Percentiles rank a stretch among this genome's conserved stretches.
Conservation (phyloP, 2,329 filamentous ascomycete genomes). For the Dactylellina parvicollis region DNA sequence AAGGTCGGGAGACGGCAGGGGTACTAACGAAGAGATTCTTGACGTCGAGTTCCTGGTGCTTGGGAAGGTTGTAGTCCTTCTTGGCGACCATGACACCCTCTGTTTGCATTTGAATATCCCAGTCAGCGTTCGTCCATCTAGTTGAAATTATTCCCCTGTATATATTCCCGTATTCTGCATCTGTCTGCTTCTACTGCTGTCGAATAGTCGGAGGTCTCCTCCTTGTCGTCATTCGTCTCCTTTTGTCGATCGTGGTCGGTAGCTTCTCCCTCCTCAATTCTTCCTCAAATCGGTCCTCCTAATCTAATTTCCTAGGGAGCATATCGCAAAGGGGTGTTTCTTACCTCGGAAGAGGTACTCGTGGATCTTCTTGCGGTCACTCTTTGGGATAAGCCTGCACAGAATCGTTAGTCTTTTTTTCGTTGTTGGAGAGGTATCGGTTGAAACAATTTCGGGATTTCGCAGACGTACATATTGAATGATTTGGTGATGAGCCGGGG, state of each 20-base stretch:
- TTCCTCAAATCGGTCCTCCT: not conserved
- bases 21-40: slow-evolving; percentile 89
- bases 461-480: slow-evolving; percentile 54
- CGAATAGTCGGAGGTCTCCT: not conserved
- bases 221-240: too few relatives aligned
- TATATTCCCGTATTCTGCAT: not conserved
- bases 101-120: slow-evolving; percentile 59
- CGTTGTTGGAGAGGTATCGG: slow-evolving; percentile 6
- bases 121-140: slow-evolving; percentile 24
- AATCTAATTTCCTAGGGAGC: not conserved
- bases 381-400: slow-evolving; percentile 95
- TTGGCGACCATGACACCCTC: slow-evolving; percentile 91
- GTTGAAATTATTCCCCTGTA: slow-evolving; percentile 51
- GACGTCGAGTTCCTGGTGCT: slow-evolving; percentile 98
- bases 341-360: slow-evolving; percentile 97
- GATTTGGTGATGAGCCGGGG: slow-evolving; percentile 29
- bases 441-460: slow-evolving; percentile 12
- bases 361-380: slow-evolving; percentile 99
- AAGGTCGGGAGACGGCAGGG: slow-evolving; percentile 2
- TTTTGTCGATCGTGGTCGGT: too few relatives aligned
- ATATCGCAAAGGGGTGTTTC: slow-evolving; percentile 42
- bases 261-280: not conserved
- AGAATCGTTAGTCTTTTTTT: slow-evolving; percentile 56
- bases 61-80: slow-evolving; percentile 98
- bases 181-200: slow-evolving; percentile 13